phyloP scores from a whole-genome alignment of 345 rosid genomes.

The Alliaria petiolata region DNA sequence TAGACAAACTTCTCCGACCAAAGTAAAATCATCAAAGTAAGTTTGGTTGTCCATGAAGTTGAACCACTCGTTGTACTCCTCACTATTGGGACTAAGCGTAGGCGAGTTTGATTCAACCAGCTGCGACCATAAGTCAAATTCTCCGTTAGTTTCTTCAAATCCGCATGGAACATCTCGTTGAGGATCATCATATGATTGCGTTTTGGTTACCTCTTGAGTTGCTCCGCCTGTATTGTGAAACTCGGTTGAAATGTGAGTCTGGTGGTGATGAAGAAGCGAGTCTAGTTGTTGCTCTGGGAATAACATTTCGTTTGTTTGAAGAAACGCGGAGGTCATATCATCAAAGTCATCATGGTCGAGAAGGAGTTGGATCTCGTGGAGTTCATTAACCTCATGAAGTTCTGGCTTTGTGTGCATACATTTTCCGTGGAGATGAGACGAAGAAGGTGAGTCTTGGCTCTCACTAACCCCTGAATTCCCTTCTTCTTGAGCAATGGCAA shows the following conservation, averaged over 20 bases:
- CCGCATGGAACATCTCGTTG: neutral
- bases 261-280: neutral
- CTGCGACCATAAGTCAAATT: conserved; percentile 8
- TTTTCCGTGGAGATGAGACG: conserved; percentile 7
- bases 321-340: conserved; percentile 8
- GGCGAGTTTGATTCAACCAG: conserved; percentile 9
- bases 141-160: conserved; percentile 9
- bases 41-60: conserved; percentile 15
- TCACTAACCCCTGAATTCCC: neutral
- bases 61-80: conserved; percentile 21
- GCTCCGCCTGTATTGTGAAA: neutral
- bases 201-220: conserved; percentile 6
- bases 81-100: neutral
- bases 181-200: conserved; percentile 12
- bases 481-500: neutral
- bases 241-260: conserved; percentile 6
- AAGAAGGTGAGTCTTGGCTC: conserved; percentile 7
- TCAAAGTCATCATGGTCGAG: conserved; percentile 21
- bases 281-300: conserved; percentile 2
- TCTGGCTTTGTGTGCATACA: conserved; percentile 4
- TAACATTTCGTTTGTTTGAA: neutral
- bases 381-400: conserved; percentile 1
- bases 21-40: conserved; percentile 14
- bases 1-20: conserved; percentile 14
- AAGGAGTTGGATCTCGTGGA: conserved; percentile 16